Evolutionary conservation across 2,329 filamentous ascomycete species (phyloP).

Genomic region (Chaetomiaceae sp.): DNA sequence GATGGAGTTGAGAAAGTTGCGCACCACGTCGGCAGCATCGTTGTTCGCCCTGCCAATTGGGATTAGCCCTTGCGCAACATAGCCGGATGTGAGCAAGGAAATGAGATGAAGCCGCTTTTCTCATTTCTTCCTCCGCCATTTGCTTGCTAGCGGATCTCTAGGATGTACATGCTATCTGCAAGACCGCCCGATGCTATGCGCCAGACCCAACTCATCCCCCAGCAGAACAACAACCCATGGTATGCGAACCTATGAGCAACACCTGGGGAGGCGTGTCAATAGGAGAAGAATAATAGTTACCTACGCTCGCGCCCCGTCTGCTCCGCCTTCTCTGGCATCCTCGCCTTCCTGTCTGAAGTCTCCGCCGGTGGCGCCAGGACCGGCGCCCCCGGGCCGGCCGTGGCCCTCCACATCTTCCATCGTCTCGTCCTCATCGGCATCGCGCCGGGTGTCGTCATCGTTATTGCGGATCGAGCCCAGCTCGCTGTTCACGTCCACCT

Average conservation of each 20-base stretch:
- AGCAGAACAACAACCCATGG: background rate
- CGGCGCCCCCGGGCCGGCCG: constrained; percentile 71
- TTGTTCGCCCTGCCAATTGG: constrained; percentile 19
- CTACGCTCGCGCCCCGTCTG: constrained; percentile 99
- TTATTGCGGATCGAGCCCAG: constrained; percentile 61
- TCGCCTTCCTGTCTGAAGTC: constrained; percentile 89
- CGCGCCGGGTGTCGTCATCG: constrained; percentile 43
- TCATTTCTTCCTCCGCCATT: constrained; percentile 20
- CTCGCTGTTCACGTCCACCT: constrained; percentile 73
- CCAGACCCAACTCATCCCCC: constrained; percentile 14
- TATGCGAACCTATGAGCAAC: constrained; percentile 6
- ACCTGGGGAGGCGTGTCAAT: constrained; percentile 22
- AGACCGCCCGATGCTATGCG: constrained; percentile 19
- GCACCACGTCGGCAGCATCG: constrained; percentile 74
- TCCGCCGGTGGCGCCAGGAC: constrained; percentile 80
- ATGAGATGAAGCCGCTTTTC: constrained; percentile 16
- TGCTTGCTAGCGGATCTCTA: constrained; percentile 19
- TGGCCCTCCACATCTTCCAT: constrained; percentile 73
- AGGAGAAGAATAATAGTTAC: constrained; percentile 48
- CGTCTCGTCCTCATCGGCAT: constrained; percentile 53
- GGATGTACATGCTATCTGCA: constrained; percentile 25
- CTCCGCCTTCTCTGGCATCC: constrained; percentile 83
- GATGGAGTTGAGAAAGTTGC: constrained; percentile 83
- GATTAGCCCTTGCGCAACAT: constrained; percentile 17
- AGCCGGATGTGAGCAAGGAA: background rate